Base-by-base conservation (phyloP, 2,329 filamentous ascomycete genomes). In the Coniosporium tulheliwenetii region DNA sequence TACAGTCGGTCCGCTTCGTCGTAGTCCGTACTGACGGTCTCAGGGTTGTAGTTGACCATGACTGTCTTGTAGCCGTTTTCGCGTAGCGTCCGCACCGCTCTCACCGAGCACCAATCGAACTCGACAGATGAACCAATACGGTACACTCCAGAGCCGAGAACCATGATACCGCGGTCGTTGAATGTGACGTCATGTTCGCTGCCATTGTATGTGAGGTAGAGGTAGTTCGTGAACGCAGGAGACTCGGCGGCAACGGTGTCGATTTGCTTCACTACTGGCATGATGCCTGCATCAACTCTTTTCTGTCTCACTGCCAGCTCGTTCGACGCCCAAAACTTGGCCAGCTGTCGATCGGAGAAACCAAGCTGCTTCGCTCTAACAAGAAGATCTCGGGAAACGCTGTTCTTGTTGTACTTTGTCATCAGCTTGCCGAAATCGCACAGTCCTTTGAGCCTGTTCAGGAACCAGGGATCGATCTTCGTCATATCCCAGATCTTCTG, bases 401-500 rank as follows among this genome's bases (percentile, higher is more conserved):
- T 75, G 42, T 81, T 74, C 36, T 86, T 79, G 48, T 68, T 72
- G 62, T 78, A 84, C 38, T 67, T 70, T 44, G 72, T 70, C 77
- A 95, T 84, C 16, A 72, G 61, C 64, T 86, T 89, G 56, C 79
- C 79, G 52, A 96, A 95, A 65, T 94, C 76, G 62, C 79, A 93
- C 8, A 98, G 69, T 26, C 81, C 80, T 75, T 93, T 93, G 43
- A 98, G 77, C 61, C 85, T 87, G 63, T 76, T 79, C 49, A 98
- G 66, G 70, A 96, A 98, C 91, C 91, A 98, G 63, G 93, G 94
- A 67, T 96, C 91, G 52, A 98, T 98, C 66, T 89, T 86, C 55
- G 91, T 98, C 68, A 96, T 73, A 60, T 95, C 84, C 86, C 87
- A 95, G 58, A 98, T 94, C 65, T 93, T 91, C 56, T 96, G 84